phyloP scores from a whole-genome alignment of 1,284 basidiomycete genomes.

The Ganoderma lingzhi region DNA sequence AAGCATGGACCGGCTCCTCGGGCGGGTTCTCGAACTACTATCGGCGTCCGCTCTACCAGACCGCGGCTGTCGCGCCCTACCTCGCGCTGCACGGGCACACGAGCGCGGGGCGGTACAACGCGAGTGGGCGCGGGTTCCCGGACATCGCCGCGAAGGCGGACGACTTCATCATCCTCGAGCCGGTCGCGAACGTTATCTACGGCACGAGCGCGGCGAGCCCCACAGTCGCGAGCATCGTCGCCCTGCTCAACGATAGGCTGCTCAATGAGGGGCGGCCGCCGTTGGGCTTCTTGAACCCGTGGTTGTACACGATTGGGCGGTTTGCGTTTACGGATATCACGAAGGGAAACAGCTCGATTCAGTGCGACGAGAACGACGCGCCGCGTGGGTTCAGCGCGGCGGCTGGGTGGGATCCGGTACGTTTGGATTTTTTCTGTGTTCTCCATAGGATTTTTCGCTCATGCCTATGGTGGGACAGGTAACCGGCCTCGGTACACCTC shows the following conservation, averaged over 20 bases:
- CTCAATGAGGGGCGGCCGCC: conserved; percentile 46
- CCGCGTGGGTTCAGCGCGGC: conserved; percentile 51
- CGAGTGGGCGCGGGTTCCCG: conserved; percentile 43
- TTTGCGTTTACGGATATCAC: conserved; percentile 39
- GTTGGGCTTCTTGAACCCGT: conserved; percentile 60
- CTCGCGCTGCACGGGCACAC: conserved; percentile 39
- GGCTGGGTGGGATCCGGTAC: conserved; percentile 50
- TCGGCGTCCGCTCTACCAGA: conserved; percentile 48
- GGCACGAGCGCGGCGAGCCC: conserved; percentile 60
- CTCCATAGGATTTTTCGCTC: not conserved
- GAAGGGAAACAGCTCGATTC: conserved; percentile 35
- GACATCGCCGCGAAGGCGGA: conserved; percentile 42
- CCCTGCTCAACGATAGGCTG: conserved; percentile 62
- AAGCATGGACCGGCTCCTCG: conserved; percentile 55
- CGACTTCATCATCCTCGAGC: conserved; percentile 46
- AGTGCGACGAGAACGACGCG: conserved; percentile 41
- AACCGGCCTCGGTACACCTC: conserved; percentile 25
- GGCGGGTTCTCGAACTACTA: conserved; percentile 70
- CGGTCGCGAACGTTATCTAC: conserved; percentile 50
- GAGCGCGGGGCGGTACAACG: conserved; percentile 40
- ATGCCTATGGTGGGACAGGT: conserved; percentile 7
- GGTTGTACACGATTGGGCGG: conserved; percentile 40
- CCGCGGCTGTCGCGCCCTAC: conserved; percentile 42
- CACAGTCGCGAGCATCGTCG: conserved; percentile 58
- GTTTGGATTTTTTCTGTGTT: conserved; percentile 22